Conservation (phyloP, 75 land plant genomes). For the Larix kaempferi region DNA sequence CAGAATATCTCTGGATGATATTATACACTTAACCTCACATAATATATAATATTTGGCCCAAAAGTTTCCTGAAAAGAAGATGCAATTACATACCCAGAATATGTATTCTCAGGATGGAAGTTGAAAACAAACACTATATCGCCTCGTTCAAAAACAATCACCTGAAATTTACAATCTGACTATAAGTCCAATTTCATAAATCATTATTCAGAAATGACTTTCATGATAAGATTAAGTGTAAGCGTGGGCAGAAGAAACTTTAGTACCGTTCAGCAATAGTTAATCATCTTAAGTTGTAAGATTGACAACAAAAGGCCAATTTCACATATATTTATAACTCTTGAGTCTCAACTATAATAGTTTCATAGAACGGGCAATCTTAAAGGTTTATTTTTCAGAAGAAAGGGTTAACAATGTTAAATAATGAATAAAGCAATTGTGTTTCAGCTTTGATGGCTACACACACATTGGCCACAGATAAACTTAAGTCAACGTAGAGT, state of each 20-base stretch:
- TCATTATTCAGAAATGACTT: neutral
- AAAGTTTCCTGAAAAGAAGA: neutral
- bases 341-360: neutral
- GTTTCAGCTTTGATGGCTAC: neutral
- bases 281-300: neutral
- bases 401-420: neutral
- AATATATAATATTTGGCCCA: neutral
- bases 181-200: neutral
- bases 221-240: neutral
- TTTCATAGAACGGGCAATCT: neutral
- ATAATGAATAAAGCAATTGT: neutral
- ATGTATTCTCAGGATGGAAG: slow-evolving; percentile 87
- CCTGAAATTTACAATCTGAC: slow-evolving; percentile 38
- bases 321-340: neutral
- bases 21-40: neutral
- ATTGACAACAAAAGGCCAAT: neutral
- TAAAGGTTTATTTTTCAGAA: neutral
- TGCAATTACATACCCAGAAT: slow-evolving; percentile 64
- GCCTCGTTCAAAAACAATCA: slow-evolving; percentile 96
- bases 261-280: neutral
- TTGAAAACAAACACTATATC: slow-evolving; percentile 96
- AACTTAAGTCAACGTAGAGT: no score
- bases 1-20: neutral
- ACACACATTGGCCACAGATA: no score
- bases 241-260: neutral